A percentile compares a stretch with the other conserved stretches of the same genome.
Evolutionary conservation across 495 filamentous ascomycete species (phyloP).

Genomic region (Lophiostoma macrostomum): DNA sequence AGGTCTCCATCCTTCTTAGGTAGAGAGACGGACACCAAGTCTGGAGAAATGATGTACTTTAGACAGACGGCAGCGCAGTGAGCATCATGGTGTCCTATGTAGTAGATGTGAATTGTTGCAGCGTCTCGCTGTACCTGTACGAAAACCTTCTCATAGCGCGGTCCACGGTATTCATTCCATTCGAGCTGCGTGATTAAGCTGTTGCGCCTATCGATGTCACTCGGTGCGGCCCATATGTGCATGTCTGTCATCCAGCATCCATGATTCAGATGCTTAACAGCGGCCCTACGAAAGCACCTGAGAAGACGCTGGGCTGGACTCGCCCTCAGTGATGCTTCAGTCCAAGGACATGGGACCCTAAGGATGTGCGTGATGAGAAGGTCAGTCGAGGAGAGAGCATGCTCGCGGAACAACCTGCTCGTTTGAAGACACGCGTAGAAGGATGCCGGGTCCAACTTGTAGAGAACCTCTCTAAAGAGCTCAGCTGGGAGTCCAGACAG

Average conservation of each 20-base stretch:
- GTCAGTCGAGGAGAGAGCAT: slow-evolving; percentile 18
- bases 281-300: slow-evolving; percentile 1
- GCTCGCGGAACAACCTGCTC: slow-evolving; percentile 17
- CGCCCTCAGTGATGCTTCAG: background rate
- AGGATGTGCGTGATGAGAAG: slow-evolving; percentile 21
- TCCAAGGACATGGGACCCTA: slow-evolving; percentile 15
- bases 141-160: slow-evolving; percentile 1
- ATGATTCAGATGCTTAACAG: slow-evolving; percentile 14
- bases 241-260: slow-evolving; percentile 15
- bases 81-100: background rate
- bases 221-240: background rate
- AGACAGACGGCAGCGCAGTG: background rate
- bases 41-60: slow-evolving; percentile 13
- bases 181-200: slow-evolving; percentile 1
- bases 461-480: slow-evolving; percentile 16
- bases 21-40: slow-evolving; percentile 1
- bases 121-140: slow-evolving; percentile 4
- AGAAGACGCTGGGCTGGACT: background rate
- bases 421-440: slow-evolving; percentile 27
- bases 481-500: slow-evolving; percentile 27
- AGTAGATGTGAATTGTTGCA: slow-evolving; percentile 7
- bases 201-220: slow-evolving; percentile 9
- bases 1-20: background rate
- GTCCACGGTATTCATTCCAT: no score
- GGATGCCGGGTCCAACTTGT: slow-evolving; percentile 18